These are phyloP conservation scores for Heracleum sosnowskyi DNA, from an alignment of 129 eudicot species.

Conservation along the genomic window DNA sequence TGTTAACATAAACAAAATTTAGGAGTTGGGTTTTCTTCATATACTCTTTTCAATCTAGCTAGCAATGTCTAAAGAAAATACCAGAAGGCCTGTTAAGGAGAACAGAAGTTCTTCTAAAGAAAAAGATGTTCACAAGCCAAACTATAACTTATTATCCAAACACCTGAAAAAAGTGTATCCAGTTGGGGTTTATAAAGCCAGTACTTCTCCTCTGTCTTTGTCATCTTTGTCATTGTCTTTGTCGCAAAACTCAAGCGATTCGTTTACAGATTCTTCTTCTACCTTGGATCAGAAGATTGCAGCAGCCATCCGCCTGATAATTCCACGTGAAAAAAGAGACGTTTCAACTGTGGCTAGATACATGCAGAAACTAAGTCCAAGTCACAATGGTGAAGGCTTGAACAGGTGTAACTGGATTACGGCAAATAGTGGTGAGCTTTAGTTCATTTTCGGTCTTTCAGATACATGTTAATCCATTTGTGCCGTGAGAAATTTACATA, in stretches of 20 bases:
- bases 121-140: constrained; percentile 38
- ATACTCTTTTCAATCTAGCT: constrained; percentile 13
- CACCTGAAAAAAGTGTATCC: constrained; percentile 89
- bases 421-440: constrained; percentile 71
- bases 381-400: constrained; percentile 37
- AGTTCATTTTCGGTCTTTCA: background rate
- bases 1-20: constrained; percentile 15
- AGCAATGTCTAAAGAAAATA: constrained; percentile 56
- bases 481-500: background rate
- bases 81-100: constrained; percentile 30
- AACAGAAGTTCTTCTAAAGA: constrained; percentile 29
- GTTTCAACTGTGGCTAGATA: constrained; percentile 22
- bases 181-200: constrained; percentile 52
- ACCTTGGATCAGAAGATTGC: constrained; percentile 69
- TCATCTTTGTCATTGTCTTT: constrained; percentile 80
- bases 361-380: constrained; percentile 23
- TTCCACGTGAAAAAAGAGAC: constrained; percentile 36
- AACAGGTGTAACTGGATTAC: constrained; percentile 97
- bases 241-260: constrained; percentile 69
- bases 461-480: background rate
- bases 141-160: constrained; percentile 41
- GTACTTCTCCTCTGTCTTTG: constrained; percentile 54
- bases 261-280: constrained; percentile 55
- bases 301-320: constrained; percentile 54
- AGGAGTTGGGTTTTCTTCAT: background rate